Evolutionary conservation across 192 early-diverging fungal species (phyloP).

Genomic region (Backusella australiensis): DNA sequence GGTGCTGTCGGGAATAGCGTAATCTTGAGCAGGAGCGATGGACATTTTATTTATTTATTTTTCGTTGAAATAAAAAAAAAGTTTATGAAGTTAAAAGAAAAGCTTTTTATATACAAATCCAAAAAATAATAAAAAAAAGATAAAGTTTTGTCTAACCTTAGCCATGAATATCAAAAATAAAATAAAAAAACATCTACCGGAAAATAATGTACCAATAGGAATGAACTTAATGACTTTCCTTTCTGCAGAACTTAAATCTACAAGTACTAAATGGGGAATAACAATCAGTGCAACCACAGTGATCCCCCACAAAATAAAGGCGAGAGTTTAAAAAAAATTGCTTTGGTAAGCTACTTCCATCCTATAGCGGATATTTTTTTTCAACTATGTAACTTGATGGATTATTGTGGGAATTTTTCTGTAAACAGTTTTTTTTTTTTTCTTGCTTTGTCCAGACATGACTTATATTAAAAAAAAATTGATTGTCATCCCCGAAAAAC

Average conservation of each 20-base stretch:
- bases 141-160: not conserved
- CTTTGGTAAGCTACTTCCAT: not conserved
- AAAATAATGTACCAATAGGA: constrained; percentile 6
- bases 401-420: not conserved
- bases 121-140: not conserved
- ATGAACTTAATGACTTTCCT: not conserved
- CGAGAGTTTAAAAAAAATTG: constrained; percentile 1
- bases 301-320: not conserved
- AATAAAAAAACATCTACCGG: not conserved
- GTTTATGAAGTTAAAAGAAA: not conserved
- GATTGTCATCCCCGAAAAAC: not conserved
- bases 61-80: not conserved
- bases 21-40: constrained; percentile 2
- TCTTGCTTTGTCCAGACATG: not conserved
- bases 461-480: not conserved
- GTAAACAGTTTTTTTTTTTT: not conserved
- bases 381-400: not conserved
- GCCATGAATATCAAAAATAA: not conserved
- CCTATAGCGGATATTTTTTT: not conserved
- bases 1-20: constrained; percentile 11
- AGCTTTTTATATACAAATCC: not conserved
- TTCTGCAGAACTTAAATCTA: not conserved
- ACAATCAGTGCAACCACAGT: not conserved
- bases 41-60: not conserved
- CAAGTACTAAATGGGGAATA: not conserved